These are phyloP conservation scores for Scheffersomyces lignicola DNA, from an alignment of 1,139 yeast genomes.

Conservation along the genomic window DNA sequence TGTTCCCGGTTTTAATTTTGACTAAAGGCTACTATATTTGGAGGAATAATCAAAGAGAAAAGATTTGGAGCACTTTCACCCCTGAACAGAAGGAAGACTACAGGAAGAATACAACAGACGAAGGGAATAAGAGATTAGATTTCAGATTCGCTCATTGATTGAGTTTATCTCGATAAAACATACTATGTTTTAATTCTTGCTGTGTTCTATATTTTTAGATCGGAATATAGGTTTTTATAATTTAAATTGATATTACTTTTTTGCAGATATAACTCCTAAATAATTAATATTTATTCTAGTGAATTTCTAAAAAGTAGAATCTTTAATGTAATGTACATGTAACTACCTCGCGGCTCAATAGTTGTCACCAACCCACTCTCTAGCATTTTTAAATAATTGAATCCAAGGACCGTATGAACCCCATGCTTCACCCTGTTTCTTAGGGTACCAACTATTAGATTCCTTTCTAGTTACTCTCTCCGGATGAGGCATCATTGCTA, in stretches of 20 bases:
- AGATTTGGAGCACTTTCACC: slow-evolving; percentile 45
- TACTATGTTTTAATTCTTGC: background rate
- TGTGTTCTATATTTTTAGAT: no score
- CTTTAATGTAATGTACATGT: background rate
- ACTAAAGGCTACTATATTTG: slow-evolving; percentile 39
- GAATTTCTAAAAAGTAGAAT: no score
- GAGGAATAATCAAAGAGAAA: slow-evolving; percentile 43
- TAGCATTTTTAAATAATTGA: slow-evolving; percentile 86
- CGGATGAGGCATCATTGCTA: slow-evolving; percentile 99
- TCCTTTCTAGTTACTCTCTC: slow-evolving; percentile 90
- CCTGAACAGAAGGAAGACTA: slow-evolving; percentile 46
- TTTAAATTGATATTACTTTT: background rate
- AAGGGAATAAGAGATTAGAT: slow-evolving; percentile 54
- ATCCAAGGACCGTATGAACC: slow-evolving; percentile 92
- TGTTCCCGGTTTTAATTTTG: slow-evolving; percentile 10
- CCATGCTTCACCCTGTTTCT: slow-evolving; percentile 62
- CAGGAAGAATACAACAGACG: slow-evolving; percentile 37
- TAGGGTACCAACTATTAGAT: slow-evolving; percentile 89
- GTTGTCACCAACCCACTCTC: slow-evolving; percentile 81
- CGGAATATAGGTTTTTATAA: background rate
- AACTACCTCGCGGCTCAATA: slow-evolving; percentile 11
- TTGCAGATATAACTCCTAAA: background rate
- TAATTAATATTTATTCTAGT: no score
- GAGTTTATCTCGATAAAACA: no score
- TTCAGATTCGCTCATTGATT: slow-evolving; percentile 28